These are phyloP conservation scores for Phoma sp. DNA, from an alignment of 2,329 filamentous ascomycete species.

Conservation along the genomic window DNA sequence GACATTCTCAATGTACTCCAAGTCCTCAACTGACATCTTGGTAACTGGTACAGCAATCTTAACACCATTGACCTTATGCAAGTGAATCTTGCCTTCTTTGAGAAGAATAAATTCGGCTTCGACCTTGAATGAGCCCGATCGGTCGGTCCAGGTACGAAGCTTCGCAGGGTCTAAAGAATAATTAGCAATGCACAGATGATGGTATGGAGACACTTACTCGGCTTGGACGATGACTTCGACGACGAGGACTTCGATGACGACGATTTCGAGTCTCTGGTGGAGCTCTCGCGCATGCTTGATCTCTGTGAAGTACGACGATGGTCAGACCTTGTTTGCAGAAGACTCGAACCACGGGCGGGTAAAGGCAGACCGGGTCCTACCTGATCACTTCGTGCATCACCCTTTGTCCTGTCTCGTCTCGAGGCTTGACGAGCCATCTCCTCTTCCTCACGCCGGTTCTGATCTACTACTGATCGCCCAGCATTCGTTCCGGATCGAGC, in stretches of 20 bases:
- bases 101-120: constrained; percentile 95
- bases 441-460: constrained; percentile 80
- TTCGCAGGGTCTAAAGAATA: constrained; percentile 69
- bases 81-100: constrained; percentile 94
- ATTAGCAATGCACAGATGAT: background rate
- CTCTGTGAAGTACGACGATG: constrained; percentile 75
- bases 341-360: constrained; percentile 80
- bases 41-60: constrained; percentile 95
- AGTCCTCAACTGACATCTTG: constrained; percentile 95
- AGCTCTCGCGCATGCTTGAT: constrained; percentile 73
- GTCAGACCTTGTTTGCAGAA: constrained; percentile 71
- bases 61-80: constrained; percentile 97
- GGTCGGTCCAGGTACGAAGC: constrained; percentile 92
- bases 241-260: constrained; percentile 38
- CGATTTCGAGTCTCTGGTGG: constrained; percentile 61
- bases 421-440: constrained; percentile 81
- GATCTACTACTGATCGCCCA: constrained; percentile 74
- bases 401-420: constrained; percentile 65
- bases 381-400: constrained; percentile 66
- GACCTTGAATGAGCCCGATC: constrained; percentile 94
- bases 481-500: constrained; percentile 65
- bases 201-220: constrained; percentile 67
- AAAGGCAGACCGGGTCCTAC: constrained; percentile 80
- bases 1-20: constrained; percentile 89
- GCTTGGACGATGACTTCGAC: constrained; percentile 65